Evolutionary conservation across 2,329 filamentous ascomycete genomes (phyloP), one percentile per base, ranked within the genome.

Genomic region (Fusarium temperatum): DNA sequence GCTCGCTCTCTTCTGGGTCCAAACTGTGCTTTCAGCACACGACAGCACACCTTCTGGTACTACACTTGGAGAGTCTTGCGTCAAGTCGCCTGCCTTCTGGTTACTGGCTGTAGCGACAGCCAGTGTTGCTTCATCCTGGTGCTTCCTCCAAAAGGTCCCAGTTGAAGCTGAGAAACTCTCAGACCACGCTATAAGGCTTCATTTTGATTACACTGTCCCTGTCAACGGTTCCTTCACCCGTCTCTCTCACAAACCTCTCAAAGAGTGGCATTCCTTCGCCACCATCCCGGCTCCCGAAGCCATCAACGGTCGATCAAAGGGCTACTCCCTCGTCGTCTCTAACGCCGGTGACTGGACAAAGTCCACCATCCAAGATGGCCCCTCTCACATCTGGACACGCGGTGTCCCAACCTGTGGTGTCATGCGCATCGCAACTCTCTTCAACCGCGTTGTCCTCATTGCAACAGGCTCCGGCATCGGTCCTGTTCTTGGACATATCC

Each of bases 201-300:
- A 92, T 78, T 93, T 95, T 78, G 84, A 87, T 78, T 90, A 93
- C 81, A 87, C 88, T 11, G 85, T 88, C 12, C 89, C 90, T 9
- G 85, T 87, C 62, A 83, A 83, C 50, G 82, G 82, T 13, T 82
- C 79, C n/a, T 84, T 84, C 56, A 82, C 82, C 13, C 89, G 91
- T 36, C 82, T 94, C 8, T 88, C 91, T 6, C 86, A 88, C 57
- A 84, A 85, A 9, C 92, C 92, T 0, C 84, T 94, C 22, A 83
- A 87, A 18, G 93, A 95, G 81, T 94, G 92, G 87, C 93, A 95
- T 81, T 89, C 90, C 2, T 95, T 95, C 78, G 93, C 93, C 54
- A 91, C 91, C 2, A 93, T 95, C 68, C 90, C 92, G 3, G 87
- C 90, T 67, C 86, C 88, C 4, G 80, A 83, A 60, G 60, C 78